Conservation (phyloP, 2,329 filamentous ascomycete species). For the Colletotrichum sp. region DNA sequence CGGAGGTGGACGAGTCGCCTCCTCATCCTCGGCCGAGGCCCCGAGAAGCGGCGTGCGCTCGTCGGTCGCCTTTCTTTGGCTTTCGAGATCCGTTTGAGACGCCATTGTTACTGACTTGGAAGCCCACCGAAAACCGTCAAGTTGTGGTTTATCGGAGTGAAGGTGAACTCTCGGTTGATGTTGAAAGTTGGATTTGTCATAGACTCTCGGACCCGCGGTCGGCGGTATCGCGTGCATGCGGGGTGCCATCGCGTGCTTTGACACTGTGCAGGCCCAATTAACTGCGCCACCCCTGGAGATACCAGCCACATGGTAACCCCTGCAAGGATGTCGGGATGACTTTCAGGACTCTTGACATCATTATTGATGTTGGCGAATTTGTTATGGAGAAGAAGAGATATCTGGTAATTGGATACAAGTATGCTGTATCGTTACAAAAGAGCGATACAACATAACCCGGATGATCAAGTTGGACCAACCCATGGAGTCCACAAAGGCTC, state of each 20-base stretch:
- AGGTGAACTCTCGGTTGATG: background rate
- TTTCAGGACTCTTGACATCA: background rate
- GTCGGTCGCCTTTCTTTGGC: slow-evolving; percentile 1
- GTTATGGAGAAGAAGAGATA: background rate
- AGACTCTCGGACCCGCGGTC: slow-evolving; percentile 6
- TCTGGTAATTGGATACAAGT: background rate
- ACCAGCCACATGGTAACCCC: background rate
- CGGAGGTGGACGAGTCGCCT: background rate
- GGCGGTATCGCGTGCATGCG: slow-evolving; percentile 18
- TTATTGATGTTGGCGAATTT: background rate
- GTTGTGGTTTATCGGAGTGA: background rate
- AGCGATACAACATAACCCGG: background rate
- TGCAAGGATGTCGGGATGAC: background rate
- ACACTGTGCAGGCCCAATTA: background rate
- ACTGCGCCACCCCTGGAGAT: background rate
- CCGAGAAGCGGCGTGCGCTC: slow-evolving; percentile 28
- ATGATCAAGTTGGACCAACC: background rate
- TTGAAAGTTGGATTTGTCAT: background rate
- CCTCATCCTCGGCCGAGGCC: background rate
- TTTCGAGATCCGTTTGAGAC: background rate
- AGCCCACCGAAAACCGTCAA: background rate
- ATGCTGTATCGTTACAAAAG: too few relatives aligned
- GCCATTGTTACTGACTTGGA: background rate
- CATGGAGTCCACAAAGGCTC: background rate
- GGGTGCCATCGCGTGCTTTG: slow-evolving; percentile 20